Percentiles rank a stretch among this genome's conserved stretches.
phyloP scores from a whole-genome alignment of 305 asterid genomes.

The Fraxinus greggii region DNA sequence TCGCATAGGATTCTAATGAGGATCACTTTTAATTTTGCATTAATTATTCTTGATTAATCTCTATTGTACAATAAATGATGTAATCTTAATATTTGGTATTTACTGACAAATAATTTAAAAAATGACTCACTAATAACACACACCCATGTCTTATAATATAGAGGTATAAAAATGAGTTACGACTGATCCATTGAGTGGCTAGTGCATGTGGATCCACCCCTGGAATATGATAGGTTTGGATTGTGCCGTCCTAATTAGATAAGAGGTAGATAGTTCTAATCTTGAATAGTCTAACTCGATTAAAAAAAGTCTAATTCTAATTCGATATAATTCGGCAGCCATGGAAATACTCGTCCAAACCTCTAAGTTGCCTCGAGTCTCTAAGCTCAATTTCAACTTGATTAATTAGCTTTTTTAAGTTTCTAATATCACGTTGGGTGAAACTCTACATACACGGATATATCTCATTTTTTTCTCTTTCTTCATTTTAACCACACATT shows the following conservation, averaged over 20 bases:
- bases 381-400: background rate
- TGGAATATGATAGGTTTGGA: background rate
- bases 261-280: background rate
- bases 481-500: too few relatives aligned
- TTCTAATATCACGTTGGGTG: background rate
- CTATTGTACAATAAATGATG: background rate
- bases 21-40: background rate
- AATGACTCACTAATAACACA: background rate
- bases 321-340: background rate
- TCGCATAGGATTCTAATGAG: constrained; percentile 36
- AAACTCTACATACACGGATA: background rate
- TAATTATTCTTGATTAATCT: background rate
- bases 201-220: background rate
- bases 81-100: background rate
- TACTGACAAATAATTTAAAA: background rate
- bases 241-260: background rate
- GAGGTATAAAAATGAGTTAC: background rate
- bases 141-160: too few relatives aligned
- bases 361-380: background rate
- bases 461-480: too few relatives aligned
- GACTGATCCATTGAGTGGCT: background rate
- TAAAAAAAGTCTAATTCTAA: background rate
- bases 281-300: background rate
- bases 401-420: background rate
- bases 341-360: background rate